These are phyloP conservation scores for Colletotrichum karsti DNA, from an alignment of 2,329 filamentous ascomycete species.

Conservation along the genomic window DNA sequence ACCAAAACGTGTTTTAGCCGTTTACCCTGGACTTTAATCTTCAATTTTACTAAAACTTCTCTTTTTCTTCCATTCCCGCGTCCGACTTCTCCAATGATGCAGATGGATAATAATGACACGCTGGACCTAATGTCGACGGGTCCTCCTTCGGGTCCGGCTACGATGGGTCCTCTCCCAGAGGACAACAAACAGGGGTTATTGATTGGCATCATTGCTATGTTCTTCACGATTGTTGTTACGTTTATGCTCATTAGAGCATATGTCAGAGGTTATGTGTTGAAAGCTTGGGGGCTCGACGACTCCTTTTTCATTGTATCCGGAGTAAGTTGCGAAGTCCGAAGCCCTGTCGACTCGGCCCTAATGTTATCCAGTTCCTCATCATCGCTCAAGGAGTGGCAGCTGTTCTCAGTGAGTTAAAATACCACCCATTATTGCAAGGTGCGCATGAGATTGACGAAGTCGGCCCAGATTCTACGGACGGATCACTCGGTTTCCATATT, in stretches of 20 bases:
- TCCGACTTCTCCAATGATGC: no score
- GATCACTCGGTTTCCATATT: background rate
- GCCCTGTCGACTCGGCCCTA: background rate
- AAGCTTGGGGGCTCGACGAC: conserved; percentile 36
- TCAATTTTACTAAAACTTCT: no score
- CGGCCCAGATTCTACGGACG: background rate
- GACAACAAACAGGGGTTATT: background rate
- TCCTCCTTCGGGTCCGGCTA: background rate
- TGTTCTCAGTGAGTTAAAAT: background rate
- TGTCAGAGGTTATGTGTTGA: conserved; percentile 33
- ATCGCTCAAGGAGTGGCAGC: background rate
- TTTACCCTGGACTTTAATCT: no score
- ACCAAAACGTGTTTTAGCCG: no score
- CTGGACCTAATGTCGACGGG: accelerated
- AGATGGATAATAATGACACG: no score
- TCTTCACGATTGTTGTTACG: background rate
- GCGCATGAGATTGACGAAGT: background rate
- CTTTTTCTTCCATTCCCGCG: no score
- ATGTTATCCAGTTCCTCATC: background rate
- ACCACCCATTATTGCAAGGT: accelerated
- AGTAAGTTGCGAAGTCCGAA: background rate
- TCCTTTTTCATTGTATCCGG: background rate
- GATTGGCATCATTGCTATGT: background rate
- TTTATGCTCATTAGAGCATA: conserved; percentile 23
- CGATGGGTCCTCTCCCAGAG: background rate